Conservation (phyloP, 306 rosid species). For the Rosa persica region DNA sequence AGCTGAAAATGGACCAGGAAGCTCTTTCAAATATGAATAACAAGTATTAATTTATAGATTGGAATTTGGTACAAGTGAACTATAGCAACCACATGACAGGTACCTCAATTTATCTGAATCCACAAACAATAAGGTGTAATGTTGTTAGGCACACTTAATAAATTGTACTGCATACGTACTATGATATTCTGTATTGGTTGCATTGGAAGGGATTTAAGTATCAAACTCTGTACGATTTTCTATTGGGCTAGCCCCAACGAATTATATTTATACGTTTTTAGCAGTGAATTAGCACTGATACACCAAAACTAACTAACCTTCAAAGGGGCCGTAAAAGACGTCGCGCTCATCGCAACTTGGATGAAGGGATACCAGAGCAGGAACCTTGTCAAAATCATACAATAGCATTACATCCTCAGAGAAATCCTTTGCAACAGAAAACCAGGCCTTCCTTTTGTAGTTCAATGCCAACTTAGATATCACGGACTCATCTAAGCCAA, state of each 20-base stretch:
- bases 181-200: background rate
- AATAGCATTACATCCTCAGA: conserved; percentile 79
- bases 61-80: background rate
- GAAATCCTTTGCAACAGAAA: conserved; percentile 86
- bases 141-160: background rate
- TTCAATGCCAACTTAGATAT: conserved; percentile 58
- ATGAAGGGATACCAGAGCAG: conserved; percentile 78
- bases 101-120: too few relatives aligned
- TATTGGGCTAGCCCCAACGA: background rate
- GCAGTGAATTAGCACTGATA: background rate
- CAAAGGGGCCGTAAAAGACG: conserved; percentile 93
- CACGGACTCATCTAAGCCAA: conserved; percentile 64
- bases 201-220: background rate
- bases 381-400: conserved; percentile 87
- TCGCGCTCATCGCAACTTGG: conserved; percentile 64
- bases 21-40: background rate
- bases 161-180: background rate
- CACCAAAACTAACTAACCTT: conserved; percentile 56
- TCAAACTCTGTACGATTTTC: background rate
- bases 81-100: background rate
- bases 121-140: background rate
- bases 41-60: background rate
- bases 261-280: background rate
- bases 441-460: conserved; percentile 93
- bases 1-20: background rate